Evolutionary conservation across 2,329 filamentous ascomycete species (phyloP).

Genomic region (Colletotrichum camelliae): DNA sequence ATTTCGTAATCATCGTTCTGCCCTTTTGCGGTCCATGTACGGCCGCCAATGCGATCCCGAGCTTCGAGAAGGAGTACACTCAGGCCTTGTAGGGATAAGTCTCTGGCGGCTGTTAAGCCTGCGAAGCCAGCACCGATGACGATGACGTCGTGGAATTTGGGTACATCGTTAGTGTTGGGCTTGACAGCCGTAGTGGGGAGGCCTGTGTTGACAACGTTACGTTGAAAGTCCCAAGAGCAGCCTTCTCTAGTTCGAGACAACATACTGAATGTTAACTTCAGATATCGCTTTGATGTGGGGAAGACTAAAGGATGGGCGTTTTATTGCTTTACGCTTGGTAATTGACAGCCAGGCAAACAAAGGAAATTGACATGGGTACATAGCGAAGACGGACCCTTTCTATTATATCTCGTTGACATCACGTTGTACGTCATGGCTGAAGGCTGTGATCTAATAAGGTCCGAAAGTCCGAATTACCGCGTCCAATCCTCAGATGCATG

Average conservation of each 20-base stretch:
- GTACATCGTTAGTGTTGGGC: background rate
- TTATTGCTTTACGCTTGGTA: background rate
- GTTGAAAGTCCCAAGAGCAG: background rate
- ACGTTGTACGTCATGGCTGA: too few species aligned
- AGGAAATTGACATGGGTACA: too few species aligned
- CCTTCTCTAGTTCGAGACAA: background rate
- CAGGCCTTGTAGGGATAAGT: background rate
- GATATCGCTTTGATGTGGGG: background rate
- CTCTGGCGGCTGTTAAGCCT: background rate
- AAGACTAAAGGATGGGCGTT: background rate
- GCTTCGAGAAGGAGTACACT: background rate
- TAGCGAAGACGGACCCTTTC: too few species aligned
- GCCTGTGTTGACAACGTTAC: background rate
- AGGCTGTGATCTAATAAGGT: too few species aligned
- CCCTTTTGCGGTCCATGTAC: background rate
- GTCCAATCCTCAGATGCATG: too few species aligned
- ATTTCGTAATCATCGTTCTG: background rate
- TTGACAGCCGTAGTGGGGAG: background rate
- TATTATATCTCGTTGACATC: too few species aligned
- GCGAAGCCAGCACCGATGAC: background rate
- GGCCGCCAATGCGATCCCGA: background rate
- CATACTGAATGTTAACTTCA: background rate
- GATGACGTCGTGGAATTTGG: background rate
- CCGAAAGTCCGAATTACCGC: too few species aligned
- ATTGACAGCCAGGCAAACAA: background rate